phyloP scores from a whole-genome alignment of 139 green algal species.

The Haematococcus sp. region DNA sequence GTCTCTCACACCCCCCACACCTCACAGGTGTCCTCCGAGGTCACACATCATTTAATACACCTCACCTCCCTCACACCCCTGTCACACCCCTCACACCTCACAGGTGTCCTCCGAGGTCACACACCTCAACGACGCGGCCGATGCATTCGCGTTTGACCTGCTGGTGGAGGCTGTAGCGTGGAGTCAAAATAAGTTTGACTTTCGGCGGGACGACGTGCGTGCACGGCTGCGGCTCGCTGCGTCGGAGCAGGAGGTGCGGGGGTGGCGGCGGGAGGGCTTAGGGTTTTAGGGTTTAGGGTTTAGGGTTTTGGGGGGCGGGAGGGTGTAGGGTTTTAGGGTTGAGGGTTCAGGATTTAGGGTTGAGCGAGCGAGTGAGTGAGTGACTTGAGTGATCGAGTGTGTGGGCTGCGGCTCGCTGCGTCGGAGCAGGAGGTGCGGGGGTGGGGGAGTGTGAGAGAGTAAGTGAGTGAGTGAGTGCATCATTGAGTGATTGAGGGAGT shows the following conservation, averaged over 20 bases:
- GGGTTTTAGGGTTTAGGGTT: too few relatives aligned
- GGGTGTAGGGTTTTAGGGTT: too few relatives aligned
- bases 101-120: conserved; percentile 25
- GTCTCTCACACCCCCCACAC: too few relatives aligned
- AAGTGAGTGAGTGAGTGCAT: too few relatives aligned
- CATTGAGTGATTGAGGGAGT: too few relatives aligned
- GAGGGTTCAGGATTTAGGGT: too few relatives aligned
- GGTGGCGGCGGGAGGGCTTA: too few relatives aligned
- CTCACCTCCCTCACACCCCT: too few relatives aligned
- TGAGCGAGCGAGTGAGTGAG: too few relatives aligned
- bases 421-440: conserved; percentile 17
- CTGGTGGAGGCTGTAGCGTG: conserved; percentile 48
- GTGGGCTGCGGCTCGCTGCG: conserved; percentile 18
- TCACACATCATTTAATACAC: conserved; percentile 3
- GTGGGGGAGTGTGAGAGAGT: too few relatives aligned
- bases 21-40: conserved; percentile 22
- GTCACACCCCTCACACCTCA: neutral
- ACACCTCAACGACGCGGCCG: conserved; percentile 17
- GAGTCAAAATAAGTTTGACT: conserved; percentile 37
- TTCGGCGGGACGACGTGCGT: conserved; percentile 18
- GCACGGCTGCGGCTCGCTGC: conserved; percentile 17
- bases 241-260: conserved; percentile 16
- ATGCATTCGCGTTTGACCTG: conserved; percentile 39
- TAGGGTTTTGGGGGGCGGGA: too few relatives aligned
- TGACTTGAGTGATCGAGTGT: too few relatives aligned